phyloP scores from a whole-genome alignment of 2,329 filamentous ascomycete species.

The Dactylellina drechsleri region DNA sequence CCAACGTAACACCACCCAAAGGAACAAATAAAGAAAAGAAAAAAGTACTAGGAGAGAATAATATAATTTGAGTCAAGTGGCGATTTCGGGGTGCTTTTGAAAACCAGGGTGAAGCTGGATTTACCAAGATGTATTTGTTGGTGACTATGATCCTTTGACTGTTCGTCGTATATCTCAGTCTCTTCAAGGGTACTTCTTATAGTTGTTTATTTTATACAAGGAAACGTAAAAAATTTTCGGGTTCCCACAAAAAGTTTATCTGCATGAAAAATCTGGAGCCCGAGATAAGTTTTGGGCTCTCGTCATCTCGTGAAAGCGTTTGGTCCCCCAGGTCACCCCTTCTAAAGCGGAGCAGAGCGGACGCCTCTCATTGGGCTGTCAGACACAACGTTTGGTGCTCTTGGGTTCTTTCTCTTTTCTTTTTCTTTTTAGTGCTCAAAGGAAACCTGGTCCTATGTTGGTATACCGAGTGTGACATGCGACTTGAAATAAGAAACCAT shows the following conservation, averaged over 20 bases:
- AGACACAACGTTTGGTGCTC: constrained; percentile 25
- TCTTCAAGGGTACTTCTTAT: constrained; percentile 42
- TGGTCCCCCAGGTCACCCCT: constrained; percentile 48
- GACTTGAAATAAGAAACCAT: constrained; percentile 32
- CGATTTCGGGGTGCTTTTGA: constrained; percentile 8
- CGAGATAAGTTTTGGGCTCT: constrained; percentile 37
- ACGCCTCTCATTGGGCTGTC: constrained; percentile 24
- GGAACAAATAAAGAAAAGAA: constrained; percentile 27
- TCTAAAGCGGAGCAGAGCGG: constrained; percentile 23
- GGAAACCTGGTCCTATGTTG: constrained; percentile 26
- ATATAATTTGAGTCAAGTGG: no score
- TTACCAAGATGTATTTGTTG: constrained; percentile 18
- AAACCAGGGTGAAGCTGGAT: constrained; percentile 25
- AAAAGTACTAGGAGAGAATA: neutral
- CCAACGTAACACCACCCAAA: constrained; percentile 54
- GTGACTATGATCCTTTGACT: constrained; percentile 26
- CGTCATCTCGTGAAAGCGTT: constrained; percentile 45
- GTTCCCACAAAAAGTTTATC: constrained; percentile 4
- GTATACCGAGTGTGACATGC: constrained; percentile 52
- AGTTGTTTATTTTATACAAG: constrained; percentile 49
- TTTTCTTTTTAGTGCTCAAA: constrained; percentile 25
- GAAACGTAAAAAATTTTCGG: constrained; percentile 34
- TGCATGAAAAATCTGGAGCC: constrained; percentile 15
- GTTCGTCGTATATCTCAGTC: neutral
- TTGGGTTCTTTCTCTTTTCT: constrained; percentile 41